Percentiles rank a stretch among this genome's conserved stretches.
Evolutionary conservation across 2,329 filamentous ascomycete species (phyloP).

Genomic region (Stemphylium beticola): DNA sequence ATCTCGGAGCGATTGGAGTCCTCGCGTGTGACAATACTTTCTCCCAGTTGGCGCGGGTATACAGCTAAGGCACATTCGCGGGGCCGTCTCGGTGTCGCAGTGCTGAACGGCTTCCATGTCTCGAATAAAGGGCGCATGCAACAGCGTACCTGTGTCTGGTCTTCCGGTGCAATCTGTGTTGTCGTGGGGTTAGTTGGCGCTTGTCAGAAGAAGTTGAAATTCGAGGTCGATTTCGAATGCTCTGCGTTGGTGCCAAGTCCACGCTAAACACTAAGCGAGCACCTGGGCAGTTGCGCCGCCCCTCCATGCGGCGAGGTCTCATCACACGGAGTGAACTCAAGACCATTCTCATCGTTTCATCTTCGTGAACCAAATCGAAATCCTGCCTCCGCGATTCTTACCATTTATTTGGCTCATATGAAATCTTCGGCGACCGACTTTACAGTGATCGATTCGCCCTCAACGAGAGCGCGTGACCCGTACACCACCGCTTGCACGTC

Average conservation of each 20-base stretch:
- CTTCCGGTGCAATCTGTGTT: conserved; percentile 47
- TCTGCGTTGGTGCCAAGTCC: conserved; percentile 15
- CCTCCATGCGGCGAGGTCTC: not conserved
- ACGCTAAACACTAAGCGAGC: conserved; percentile 17
- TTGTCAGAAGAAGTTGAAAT: conserved; percentile 31
- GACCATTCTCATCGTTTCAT: not conserved
- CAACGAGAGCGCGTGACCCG: too few relatives aligned
- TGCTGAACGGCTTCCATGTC: conserved; percentile 17
- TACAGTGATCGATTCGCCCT: too few relatives aligned
- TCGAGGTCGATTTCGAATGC: conserved; percentile 17
- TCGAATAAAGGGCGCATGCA: conserved; percentile 12
- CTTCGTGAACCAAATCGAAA: too few relatives aligned
- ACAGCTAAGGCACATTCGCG: conserved; percentile 10
- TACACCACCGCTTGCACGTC: not conserved
- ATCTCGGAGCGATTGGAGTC: conserved; percentile 15
- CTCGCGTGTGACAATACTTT: conserved; percentile 33
- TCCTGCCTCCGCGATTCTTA: too few relatives aligned
- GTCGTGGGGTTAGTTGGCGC: conserved; percentile 41
- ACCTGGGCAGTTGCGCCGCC: not conserved
- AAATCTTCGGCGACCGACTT: too few relatives aligned
- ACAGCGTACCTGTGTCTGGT: conserved; percentile 44
- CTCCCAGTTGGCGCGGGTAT: conserved; percentile 17
- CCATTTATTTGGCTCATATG: too few relatives aligned
- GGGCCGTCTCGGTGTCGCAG: conserved; percentile 26
- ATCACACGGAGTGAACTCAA: not conserved